A percentile compares a stretch with the other conserved stretches of the same genome.
Conservation (phyloP, 768 basidiomycete species). For the Amanita phalloides region DNA sequence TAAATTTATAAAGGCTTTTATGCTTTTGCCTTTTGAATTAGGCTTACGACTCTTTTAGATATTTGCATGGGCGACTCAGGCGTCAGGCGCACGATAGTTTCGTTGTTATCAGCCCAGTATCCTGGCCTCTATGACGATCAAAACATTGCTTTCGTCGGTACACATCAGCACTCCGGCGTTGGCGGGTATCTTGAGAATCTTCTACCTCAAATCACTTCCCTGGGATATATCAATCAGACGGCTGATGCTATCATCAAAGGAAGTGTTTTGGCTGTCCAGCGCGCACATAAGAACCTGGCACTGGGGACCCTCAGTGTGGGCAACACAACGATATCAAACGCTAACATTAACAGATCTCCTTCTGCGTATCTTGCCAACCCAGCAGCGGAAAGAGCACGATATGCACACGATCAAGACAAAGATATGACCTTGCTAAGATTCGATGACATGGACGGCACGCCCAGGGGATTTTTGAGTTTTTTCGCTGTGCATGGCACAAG, state of each 20-base stretch:
- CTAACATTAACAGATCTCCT: slow-evolving; percentile 67
- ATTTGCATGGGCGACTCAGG: slow-evolving; percentile 79
- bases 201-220: slow-evolving; percentile 63
- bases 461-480: slow-evolving; percentile 62
- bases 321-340: slow-evolving; percentile 57
- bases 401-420: slow-evolving; percentile 67
- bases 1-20: slow-evolving; percentile 40
- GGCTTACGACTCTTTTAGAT: slow-evolving; percentile 26
- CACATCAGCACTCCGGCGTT: slow-evolving; percentile 70
- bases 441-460: slow-evolving; percentile 43
- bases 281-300: slow-evolving; percentile 52
- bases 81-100: slow-evolving; percentile 57
- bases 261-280: slow-evolving; percentile 55
- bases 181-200: slow-evolving; percentile 74
- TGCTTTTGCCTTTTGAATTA: slow-evolving; percentile 15
- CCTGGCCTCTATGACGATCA: slow-evolving; percentile 54
- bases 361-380: slow-evolving; percentile 73
- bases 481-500: slow-evolving; percentile 77
- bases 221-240: slow-evolving; percentile 64
- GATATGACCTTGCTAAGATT: slow-evolving; percentile 60
- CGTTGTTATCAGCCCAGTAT: slow-evolving; percentile 41
- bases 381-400: slow-evolving; percentile 51
- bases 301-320: slow-evolving; percentile 53
- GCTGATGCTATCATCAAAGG: slow-evolving; percentile 65
- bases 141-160: slow-evolving; percentile 71